phyloP scores from a whole-genome alignment of 345 rosid genomes.

The Brassica carinata region DNA sequence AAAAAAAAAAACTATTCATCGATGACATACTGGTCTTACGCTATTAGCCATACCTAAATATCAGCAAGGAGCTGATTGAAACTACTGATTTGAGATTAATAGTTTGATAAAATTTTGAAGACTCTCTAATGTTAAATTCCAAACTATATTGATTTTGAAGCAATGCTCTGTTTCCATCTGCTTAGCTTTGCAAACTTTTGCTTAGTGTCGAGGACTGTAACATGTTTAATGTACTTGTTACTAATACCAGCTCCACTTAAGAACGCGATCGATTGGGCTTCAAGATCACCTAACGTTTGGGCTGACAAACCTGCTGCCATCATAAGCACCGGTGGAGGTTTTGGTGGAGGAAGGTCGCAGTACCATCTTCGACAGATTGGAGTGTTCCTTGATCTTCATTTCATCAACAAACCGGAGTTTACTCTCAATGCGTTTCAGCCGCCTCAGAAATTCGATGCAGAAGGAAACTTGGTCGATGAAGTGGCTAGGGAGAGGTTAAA shows the following conservation, averaged over 20 bases:
- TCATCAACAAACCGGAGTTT: conserved; percentile 86
- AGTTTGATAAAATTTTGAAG: background rate
- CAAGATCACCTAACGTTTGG: conserved; percentile 75
- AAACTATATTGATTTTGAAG: background rate
- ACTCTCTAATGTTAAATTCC: background rate
- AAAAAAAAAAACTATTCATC: background rate
- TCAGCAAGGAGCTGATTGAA: background rate
- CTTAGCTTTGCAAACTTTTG: background rate
- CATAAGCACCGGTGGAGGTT: conserved; percentile 62
- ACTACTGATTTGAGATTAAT: background rate
- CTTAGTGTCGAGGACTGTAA: conserved; percentile 5
- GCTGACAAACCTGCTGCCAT: conserved; percentile 88
- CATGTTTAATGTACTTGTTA: background rate
- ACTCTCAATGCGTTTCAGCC: conserved; percentile 68
- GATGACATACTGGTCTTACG: background rate
- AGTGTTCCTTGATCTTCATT: conserved; percentile 78
- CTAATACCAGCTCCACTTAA: conserved; percentile 64
- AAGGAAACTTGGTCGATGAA: conserved; percentile 69
- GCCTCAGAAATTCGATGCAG: conserved; percentile 73
- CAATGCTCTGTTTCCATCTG: background rate
- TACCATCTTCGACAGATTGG: conserved; percentile 88
- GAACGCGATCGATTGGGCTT: conserved; percentile 91
- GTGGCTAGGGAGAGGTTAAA: conserved; percentile 50
- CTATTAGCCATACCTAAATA: background rate
- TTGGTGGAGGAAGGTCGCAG: conserved; percentile 66